Percentiles rank a stretch among this genome's conserved stretches.
phyloP scores from a whole-genome alignment of 345 rosid genomes.

The Toxicodendron radicans region DNA sequence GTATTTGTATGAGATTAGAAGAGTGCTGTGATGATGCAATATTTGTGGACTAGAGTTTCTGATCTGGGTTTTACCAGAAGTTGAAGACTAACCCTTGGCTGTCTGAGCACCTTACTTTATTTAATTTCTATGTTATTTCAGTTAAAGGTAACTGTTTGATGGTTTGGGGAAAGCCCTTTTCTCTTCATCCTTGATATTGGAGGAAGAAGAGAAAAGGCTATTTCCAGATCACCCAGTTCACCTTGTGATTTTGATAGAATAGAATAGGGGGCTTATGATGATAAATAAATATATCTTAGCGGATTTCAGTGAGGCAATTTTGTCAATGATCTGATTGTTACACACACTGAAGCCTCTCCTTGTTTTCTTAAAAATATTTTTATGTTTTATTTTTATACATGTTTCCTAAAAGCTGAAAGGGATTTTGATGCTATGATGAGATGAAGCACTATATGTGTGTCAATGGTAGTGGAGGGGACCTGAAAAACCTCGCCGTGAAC shows the following conservation, averaged over 20 bases:
- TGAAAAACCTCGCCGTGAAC: constrained; percentile 72
- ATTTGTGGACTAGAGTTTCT: constrained; percentile 99
- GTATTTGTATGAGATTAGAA: background rate
- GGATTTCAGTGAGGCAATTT: constrained; percentile 95
- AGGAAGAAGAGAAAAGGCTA: background rate
- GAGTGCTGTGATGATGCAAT: constrained; percentile 66
- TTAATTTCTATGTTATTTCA: background rate
- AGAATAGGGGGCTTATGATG: constrained; percentile 71
- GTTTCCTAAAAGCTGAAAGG: background rate
- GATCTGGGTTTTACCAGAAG: constrained; percentile 68
- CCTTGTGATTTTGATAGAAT: background rate
- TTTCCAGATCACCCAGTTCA: background rate
- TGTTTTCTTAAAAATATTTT: background rate
- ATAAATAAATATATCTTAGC: constrained; percentile 76
- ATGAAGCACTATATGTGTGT: constrained; percentile 55
- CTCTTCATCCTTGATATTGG: background rate
- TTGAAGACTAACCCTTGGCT: constrained; percentile 99
- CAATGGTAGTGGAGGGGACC: constrained; percentile 72
- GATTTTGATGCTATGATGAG: constrained; percentile 66
- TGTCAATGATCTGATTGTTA: constrained; percentile 95
- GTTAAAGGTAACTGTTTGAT: background rate
- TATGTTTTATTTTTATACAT: background rate
- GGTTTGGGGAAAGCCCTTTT: background rate
- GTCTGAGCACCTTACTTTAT: constrained; percentile 70
- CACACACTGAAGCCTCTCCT: constrained; percentile 91